phyloP scores from a whole-genome alignment of 257 asterid genomes.

The Forsythia viridissima region DNA sequence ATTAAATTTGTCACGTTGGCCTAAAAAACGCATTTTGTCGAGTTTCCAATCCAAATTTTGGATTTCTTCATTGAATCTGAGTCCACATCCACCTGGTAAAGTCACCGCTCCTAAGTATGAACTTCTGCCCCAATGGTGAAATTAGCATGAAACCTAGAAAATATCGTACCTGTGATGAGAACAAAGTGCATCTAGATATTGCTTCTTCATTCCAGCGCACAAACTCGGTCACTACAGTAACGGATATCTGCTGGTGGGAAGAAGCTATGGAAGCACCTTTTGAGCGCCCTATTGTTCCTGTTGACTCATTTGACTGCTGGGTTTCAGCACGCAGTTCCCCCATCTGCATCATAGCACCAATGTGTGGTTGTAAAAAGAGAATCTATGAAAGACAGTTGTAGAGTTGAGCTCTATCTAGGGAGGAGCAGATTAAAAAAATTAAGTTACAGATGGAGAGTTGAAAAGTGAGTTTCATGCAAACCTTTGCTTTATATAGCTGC shows the following conservation, averaged over 20 bases:
- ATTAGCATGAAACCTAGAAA: background rate
- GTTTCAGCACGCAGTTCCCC: constrained; percentile 84
- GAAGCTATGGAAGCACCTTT: constrained; percentile 90
- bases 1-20: background rate
- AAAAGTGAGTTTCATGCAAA: constrained; percentile 26
- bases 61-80: background rate
- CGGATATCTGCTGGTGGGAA: constrained; percentile 90
- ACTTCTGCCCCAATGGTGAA: background rate
- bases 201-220: constrained; percentile 99
- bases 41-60: background rate
- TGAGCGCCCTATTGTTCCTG: constrained; percentile 94
- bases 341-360: constrained; percentile 56
- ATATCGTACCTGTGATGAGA: constrained; percentile 71
- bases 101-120: background rate
- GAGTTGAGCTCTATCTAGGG: background rate
- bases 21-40: background rate
- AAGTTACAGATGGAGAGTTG: constrained; percentile 12
- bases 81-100: background rate
- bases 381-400: constrained; percentile 5
- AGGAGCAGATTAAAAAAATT: background rate
- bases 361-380: constrained; percentile 9
- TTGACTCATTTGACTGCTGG: constrained; percentile 74
- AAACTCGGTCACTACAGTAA: constrained; percentile 93
- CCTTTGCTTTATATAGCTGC: constrained; percentile 93
- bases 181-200: constrained; percentile 75